A percentile compares a stretch with the other conserved stretches of the same genome.
Evolutionary conservation across 306 rosid species (phyloP).

Genomic region (Fagus crenata): DNA sequence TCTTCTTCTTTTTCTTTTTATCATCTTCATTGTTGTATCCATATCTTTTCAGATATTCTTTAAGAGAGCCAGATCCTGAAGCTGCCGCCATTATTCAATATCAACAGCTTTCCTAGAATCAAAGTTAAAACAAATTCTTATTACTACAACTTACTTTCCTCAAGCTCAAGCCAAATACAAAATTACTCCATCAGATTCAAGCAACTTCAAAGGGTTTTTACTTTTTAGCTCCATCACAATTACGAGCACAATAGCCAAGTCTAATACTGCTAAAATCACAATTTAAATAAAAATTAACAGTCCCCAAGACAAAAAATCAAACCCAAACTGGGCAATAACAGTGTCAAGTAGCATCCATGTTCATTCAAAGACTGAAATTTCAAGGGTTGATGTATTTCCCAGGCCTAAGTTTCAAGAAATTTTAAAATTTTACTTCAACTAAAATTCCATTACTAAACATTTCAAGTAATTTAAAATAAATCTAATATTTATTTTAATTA

Average conservation of each 20-base stretch:
- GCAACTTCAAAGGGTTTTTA: background rate
- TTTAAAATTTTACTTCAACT: too few species aligned
- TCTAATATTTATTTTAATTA: too few species aligned
- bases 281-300: background rate
- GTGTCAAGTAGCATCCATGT: background rate
- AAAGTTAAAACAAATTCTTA: background rate
- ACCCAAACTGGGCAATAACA: background rate
- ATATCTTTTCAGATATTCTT: constrained; percentile 77
- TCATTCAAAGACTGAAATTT: background rate
- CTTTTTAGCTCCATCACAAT: background rate
- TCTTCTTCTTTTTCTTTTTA: constrained; percentile 45
- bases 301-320: background rate
- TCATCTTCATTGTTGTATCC: constrained; percentile 54
- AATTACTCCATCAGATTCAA: background rate
- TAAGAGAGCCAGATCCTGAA: constrained; percentile 51
- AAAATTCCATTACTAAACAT: too few species aligned
- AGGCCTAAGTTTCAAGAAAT: too few species aligned
- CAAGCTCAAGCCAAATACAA: background rate
- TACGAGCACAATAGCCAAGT: background rate
- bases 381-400: too few species aligned
- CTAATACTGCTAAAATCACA: background rate
- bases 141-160: background rate
- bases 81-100: constrained; percentile 38
- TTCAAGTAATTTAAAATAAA: too few species aligned
- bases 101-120: constrained; percentile 10